These are phyloP conservation scores for Xylaria arbuscula DNA, from an alignment of 2,329 filamentous ascomycete species.

Conservation along the genomic window DNA sequence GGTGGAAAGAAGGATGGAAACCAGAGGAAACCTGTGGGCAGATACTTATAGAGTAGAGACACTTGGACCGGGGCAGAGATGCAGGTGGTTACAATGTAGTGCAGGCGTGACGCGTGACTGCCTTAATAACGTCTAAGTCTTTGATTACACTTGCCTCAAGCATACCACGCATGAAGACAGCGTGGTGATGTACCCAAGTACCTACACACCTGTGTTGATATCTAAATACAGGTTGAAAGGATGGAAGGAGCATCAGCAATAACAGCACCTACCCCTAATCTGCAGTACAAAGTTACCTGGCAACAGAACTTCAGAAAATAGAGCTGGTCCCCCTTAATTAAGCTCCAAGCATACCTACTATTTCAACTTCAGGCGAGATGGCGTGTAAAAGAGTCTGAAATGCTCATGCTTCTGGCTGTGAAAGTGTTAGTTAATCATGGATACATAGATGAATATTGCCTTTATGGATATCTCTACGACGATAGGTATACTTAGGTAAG, in stretches of 20 bases:
- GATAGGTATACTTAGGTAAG: neutral
- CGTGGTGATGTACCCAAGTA: neutral
- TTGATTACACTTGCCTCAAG: neutral
- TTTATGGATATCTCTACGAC: too few species aligned
- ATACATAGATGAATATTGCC: too few species aligned
- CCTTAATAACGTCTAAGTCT: neutral
- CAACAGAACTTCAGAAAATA: neutral
- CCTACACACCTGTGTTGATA: neutral
- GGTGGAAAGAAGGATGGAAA: neutral
- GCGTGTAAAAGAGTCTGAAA: neutral
- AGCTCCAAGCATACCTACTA: neutral
- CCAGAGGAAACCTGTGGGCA: neutral
- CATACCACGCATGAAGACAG: constrained; percentile 7
- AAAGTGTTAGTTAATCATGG: neutral
- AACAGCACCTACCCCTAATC: neutral
- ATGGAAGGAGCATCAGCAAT: neutral
- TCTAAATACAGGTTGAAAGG: neutral
- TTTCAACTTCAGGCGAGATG: neutral
- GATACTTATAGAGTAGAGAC: neutral
- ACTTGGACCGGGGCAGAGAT: neutral
- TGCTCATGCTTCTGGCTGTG: neutral
- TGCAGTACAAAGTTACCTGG: neutral
- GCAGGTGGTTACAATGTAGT: too few species aligned
- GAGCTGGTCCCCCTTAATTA: too few species aligned
- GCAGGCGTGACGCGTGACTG: constrained; percentile 12